Evolutionary conservation across 179 eudicot species (phyloP).

Genomic region (Camellia oleifera): DNA sequence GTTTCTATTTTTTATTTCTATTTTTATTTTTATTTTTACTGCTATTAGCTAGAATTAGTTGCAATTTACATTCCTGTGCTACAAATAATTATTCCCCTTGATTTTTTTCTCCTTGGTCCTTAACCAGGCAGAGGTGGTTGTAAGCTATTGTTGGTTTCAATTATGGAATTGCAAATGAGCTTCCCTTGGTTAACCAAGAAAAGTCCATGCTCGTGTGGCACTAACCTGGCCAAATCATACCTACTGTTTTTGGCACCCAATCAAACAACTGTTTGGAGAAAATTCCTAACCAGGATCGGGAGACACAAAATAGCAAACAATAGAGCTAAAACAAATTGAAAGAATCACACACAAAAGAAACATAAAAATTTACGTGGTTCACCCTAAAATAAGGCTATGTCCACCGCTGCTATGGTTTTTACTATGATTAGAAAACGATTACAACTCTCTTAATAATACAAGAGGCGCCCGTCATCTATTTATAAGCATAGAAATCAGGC

Average conservation of each 20-base stretch:
- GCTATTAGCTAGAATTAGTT: neutral
- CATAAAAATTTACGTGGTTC: no score
- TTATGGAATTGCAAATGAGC: neutral
- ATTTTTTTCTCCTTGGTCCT: slow-evolving; percentile 6
- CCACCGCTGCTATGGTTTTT: no score
- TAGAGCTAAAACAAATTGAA: no score
- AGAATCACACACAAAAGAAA: no score
- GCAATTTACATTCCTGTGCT: neutral
- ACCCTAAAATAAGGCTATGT: no score
- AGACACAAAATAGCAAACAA: no score
- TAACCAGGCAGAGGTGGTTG: neutral
- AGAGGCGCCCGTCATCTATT: no score
- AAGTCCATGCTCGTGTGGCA: neutral
- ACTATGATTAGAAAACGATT: no score
- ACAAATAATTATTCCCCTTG: neutral
- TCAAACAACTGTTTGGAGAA: neutral
- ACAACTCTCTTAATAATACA: no score
- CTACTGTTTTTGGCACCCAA: neutral
- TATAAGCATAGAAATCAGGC: no score
- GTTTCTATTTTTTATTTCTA: neutral
- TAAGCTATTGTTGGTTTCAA: neutral
- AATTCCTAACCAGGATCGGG: neutral
- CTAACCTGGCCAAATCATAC: neutral
- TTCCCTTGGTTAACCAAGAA: neutral
- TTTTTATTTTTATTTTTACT: neutral